A percentile compares a stretch with the other conserved stretches of the same genome.
Conservation (phyloP, 192 early-diverging fungal species). For the Hyaloraphidium curvatum region DNA sequence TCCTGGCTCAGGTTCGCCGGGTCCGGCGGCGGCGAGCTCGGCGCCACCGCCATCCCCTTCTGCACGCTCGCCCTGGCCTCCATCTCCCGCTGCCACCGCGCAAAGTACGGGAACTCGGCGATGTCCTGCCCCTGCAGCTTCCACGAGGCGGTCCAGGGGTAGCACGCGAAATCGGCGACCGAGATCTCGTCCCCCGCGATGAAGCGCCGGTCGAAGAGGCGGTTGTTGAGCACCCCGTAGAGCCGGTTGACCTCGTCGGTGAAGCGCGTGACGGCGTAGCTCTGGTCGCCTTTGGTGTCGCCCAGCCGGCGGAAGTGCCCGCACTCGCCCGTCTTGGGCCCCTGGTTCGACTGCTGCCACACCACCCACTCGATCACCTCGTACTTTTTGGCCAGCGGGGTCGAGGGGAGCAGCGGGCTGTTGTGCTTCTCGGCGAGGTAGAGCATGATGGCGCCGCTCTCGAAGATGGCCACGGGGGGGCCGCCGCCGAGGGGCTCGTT, state of each 20-base stretch:
- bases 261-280: not conserved
- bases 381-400: not conserved
- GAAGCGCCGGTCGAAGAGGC: not conserved
- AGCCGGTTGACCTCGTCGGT: not conserved
- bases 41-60: too few species aligned
- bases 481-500: not conserved
- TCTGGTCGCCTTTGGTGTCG: not conserved
- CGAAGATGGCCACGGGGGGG: not conserved
- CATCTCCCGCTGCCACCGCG: too few species aligned
- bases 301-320: not conserved
- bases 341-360: not conserved
- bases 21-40: too few species aligned
- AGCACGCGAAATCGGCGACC: too few species aligned
- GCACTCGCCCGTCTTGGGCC: not conserved
- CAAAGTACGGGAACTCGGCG: too few species aligned
- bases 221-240: not conserved
- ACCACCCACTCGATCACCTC: slow-evolving; percentile 1
- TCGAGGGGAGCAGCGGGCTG: not conserved
- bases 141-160: too few species aligned
- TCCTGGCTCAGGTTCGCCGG: too few species aligned
- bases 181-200: too few species aligned
- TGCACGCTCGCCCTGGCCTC: too few species aligned
- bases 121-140: too few species aligned
- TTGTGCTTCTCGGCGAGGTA: slow-evolving; percentile 2
- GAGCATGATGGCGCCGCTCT: not conserved